A percentile compares a stretch with the other conserved stretches of the same genome.
phyloP scores from a whole-genome alignment of 73 alveolate species.

The Effrenium voratum region DNA sequence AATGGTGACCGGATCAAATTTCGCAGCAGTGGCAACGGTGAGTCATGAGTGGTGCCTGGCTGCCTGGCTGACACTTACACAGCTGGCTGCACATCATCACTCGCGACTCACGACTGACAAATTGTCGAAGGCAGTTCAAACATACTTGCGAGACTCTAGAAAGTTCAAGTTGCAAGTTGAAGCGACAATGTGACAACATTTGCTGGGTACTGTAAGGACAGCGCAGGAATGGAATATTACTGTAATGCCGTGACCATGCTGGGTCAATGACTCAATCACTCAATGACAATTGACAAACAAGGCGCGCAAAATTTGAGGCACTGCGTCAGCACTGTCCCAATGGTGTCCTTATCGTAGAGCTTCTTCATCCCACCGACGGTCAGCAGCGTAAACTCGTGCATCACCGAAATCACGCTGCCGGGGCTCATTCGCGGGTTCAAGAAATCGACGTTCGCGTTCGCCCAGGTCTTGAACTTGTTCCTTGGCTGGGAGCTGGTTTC shows the following conservation, averaged over 20 bases:
- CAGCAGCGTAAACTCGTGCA: neutral
- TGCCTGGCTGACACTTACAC: too few species aligned
- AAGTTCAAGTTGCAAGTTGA: too few species aligned
- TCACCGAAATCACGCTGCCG: neutral
- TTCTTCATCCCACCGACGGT: neutral
- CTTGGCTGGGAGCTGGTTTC: neutral
- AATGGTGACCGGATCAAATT: too few species aligned
- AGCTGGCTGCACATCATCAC: too few species aligned
- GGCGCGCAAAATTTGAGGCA: conserved; percentile 18
- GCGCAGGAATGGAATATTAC: neutral
- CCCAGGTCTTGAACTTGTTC: conserved; percentile 6
- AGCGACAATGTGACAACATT: too few species aligned
- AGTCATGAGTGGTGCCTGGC: too few species aligned
- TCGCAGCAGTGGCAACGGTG: too few species aligned
- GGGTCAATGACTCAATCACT: neutral
- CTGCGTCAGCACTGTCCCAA: neutral
- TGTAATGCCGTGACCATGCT: neutral
- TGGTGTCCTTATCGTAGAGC: neutral
- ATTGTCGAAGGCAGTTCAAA: too few species aligned
- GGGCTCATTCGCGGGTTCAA: neutral
- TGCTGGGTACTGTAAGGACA: too few species aligned
- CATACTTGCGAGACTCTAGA: too few species aligned
- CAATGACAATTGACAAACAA: neutral
- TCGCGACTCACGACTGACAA: too few species aligned
- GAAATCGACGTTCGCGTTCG: conserved; percentile 21